phyloP scores from a whole-genome alignment of 257 asterid species.

The Solanum virginianum region DNA sequence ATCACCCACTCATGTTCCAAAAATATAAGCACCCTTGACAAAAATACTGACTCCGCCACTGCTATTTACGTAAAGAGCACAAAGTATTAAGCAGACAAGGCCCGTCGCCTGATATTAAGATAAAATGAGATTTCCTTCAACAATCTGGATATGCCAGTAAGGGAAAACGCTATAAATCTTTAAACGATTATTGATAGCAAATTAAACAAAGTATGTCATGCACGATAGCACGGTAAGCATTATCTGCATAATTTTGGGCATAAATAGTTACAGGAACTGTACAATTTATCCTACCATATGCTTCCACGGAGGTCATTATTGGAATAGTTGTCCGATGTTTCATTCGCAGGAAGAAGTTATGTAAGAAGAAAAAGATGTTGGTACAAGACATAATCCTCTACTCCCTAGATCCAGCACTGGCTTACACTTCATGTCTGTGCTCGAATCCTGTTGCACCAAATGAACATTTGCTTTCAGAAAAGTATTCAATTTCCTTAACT shows the following conservation, averaged over 20 bases:
- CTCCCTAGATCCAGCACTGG: slow-evolving; percentile 10
- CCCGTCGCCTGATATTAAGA: background rate
- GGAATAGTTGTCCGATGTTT: background rate
- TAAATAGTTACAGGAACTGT: background rate
- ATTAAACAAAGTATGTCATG: background rate
- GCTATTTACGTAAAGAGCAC: background rate
- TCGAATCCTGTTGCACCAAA: slow-evolving; percentile 4
- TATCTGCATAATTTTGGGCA: background rate
- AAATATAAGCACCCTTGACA: too few relatives aligned
- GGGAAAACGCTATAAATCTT: background rate
- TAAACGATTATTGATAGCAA: background rate
- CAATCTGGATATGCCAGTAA: background rate
- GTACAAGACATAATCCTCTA: slow-evolving; percentile 26
- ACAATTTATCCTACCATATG: background rate
- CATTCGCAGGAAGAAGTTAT: slow-evolving; percentile 4
- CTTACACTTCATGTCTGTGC: background rate
- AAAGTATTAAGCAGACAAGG: background rate
- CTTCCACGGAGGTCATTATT: background rate
- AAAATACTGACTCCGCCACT: too few relatives aligned
- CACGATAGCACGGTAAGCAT: background rate
- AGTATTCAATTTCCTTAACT: background rate
- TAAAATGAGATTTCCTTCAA: background rate
- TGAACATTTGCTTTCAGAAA: background rate
- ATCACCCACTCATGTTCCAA: too few relatives aligned
- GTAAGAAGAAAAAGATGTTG: slow-evolving; percentile 14